Evolutionary conservation across 73 alveolate genomes (phyloP), one percentile per base, ranked within the genome.

Genomic region (Breviolum minutum): DNA sequence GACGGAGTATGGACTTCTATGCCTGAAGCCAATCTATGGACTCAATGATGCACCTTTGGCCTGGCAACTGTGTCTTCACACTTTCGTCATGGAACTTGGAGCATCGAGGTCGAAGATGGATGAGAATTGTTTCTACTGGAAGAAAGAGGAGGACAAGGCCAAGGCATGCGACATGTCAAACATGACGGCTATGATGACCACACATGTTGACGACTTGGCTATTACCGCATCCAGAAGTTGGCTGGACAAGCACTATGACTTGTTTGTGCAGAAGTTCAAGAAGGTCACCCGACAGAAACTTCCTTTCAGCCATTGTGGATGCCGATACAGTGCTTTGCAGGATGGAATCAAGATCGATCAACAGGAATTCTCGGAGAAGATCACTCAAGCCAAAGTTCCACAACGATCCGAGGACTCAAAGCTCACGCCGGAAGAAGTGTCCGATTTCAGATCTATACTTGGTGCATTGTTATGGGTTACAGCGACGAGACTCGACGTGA

Each of bases 41-140:
- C n/a, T n/a, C n/a, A n/a, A n/a, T n/a, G n/a, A n/a, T n/a, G n/a
- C n/a, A n/a, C n/a, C n/a, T n/a, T n/a, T 73, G n/a, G 84, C 84
- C 11, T 73, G 84, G 84, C 84, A 73, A 73, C 84, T 73, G 10
- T 73, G n/a, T 40, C 84, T 73, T 8, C 84, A 73, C n/a, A n/a
- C n/a, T n/a, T n/a, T n/a, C n/a, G n/a, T 79, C 14, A 19, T 10
- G 9, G 64, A 29, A n/a, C 87, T n/a, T n/a, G 63, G 14, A 32
- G 61, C 63, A 16, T 5, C 87, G 7, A n/a, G 13, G 63, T 61
- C 24, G 12, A n/a, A n/a, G 64, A 8, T 79, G 80, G 80, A 70
- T 30, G 24, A 70, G 80, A 8, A 70, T 17, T 70, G 6, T 70
- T 20, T 20, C 20, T 68, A 20, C 77, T 68, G 77, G 77, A 68